These are phyloP conservation scores for Penicillium palitans DNA, from an alignment of 2,329 filamentous ascomycete species.

Conservation along the genomic window DNA sequence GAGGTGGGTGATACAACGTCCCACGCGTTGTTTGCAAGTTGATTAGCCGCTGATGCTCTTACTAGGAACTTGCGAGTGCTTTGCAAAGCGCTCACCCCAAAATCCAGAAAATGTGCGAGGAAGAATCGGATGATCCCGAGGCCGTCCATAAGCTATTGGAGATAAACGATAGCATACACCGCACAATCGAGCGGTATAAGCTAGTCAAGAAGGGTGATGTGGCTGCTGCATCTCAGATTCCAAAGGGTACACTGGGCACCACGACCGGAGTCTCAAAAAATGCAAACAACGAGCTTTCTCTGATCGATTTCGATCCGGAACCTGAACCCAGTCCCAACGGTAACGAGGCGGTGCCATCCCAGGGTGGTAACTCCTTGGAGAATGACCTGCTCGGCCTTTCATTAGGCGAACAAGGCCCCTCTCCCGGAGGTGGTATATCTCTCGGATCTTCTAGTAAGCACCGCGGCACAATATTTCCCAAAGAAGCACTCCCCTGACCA, in stretches of 20 bases:
- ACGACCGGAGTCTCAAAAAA: slow-evolving; percentile 66
- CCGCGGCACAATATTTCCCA: neutral
- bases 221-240: slow-evolving; percentile 78
- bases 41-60: slow-evolving; percentile 3
- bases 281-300: slow-evolving; percentile 75
- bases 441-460: slow-evolving; percentile 67
- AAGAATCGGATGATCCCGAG: slow-evolving; percentile 95
- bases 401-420: slow-evolving; percentile 69
- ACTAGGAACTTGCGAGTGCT: slow-evolving; percentile 78
- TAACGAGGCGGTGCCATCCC: slow-evolving; percentile 46
- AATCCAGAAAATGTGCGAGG: slow-evolving; percentile 99
- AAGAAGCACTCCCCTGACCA: neutral
- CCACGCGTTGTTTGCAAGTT: neutral
- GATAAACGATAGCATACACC: slow-evolving; percentile 98
- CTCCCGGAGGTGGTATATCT: slow-evolving; percentile 77
- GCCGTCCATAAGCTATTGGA: slow-evolving; percentile 93
- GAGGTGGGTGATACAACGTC: slow-evolving; percentile 48
- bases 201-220: slow-evolving; percentile 93
- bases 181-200: slow-evolving; percentile 93
- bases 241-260: slow-evolving; percentile 73
- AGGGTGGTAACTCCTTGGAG: slow-evolving; percentile 68
- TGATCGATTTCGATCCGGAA: slow-evolving; percentile 83
- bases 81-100: slow-evolving; percentile 94
- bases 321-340: slow-evolving; percentile 45
- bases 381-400: slow-evolving; percentile 90